Evolutionary conservation across 2,329 filamentous ascomycete species (phyloP).

Genomic region (Anthostomella pinea): DNA sequence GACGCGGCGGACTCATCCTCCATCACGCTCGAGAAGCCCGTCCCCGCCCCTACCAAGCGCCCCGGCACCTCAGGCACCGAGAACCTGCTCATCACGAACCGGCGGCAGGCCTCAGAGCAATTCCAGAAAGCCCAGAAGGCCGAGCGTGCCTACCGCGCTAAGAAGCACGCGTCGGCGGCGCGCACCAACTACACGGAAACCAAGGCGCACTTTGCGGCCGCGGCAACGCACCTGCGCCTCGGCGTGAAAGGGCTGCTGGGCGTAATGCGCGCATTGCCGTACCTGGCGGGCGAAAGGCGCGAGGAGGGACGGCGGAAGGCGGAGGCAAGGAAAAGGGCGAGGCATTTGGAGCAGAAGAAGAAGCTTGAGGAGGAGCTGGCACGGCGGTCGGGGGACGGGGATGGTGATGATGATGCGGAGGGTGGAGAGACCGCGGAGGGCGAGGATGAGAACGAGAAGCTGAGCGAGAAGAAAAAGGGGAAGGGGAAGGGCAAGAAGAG

Average conservation of each 20-base stretch:
- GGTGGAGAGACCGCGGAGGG: background rate
- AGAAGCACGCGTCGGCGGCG: conserved; percentile 38
- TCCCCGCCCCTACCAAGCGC: conserved; percentile 18
- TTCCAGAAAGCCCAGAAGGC: conserved; percentile 37
- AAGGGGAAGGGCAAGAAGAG: background rate
- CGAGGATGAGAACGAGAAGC: conserved; percentile 3
- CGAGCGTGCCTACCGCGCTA: conserved; percentile 39
- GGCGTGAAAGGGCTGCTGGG: conserved; percentile 31
- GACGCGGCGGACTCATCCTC: background rate
- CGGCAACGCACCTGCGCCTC: conserved; percentile 33
- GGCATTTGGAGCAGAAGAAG: conserved; percentile 33
- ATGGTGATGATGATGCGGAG: conserved; percentile 4
- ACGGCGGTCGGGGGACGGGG: conserved; percentile 4
- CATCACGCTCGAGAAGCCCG: conserved; percentile 8
- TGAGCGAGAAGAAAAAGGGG: background rate
- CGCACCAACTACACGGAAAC: conserved; percentile 37
- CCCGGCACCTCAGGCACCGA: conserved; percentile 44
- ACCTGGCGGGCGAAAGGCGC: conserved; percentile 36
- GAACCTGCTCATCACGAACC: conserved; percentile 37
- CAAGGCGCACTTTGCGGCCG: conserved; percentile 36
- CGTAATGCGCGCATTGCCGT: conserved; percentile 32
- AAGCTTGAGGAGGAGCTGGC: conserved; percentile 31
- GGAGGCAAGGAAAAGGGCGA: conserved; percentile 30
- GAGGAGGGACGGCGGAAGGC: conserved; percentile 28
- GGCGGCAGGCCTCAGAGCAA: conserved; percentile 36